Evolutionary conservation across 2,329 filamentous ascomycete species (phyloP), one percentile per base, ranked within the genome.

Genomic region (Acrodontium crateriforme): DNA sequence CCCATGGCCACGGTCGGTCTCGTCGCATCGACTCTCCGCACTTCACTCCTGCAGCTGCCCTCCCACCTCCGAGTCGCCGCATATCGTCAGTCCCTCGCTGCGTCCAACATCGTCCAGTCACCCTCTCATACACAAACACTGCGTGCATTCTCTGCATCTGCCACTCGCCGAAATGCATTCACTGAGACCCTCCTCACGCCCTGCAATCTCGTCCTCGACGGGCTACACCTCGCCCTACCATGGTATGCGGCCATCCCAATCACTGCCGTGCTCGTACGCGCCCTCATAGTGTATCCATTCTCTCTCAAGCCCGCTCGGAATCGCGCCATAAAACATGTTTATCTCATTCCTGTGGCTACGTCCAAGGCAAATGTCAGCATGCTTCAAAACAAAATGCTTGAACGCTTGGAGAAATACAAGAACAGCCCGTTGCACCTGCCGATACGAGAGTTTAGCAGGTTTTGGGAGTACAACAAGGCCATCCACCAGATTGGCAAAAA

Each of bases 231-330:
- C 14, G 24, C 30, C 18, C 26, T 52, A 8, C 46, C 50, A 8
- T 53, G 49, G 49, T 50, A 29, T 11, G 44, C 42, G 9, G 44
- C 35, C 16, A 33, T 53, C 5, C 49, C 50, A 0, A 16, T 38
- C 6, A 31, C 46, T 11, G 49, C 50, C 9, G 18, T 50, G 14
- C 21, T 49, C 19, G 35, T 52, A 9, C 45, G 47, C 19, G 37
- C 43, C 24, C 24, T 41, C 6, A 7, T 50, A 13, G 37, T 44
- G 21, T 50, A 50, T 25, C 40, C 44, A 25, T 7, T 44, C 11
- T 29, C 31, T 12, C 16, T 31, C n/a, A 23, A 27, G 3, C 45
- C 45, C 3, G 17, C 28, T 5, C 42, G 41, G 7, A 38, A 28
- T 25, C 24, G 32, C 23, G 31, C 33, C 16, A 39, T 40, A 8